Conservation (phyloP, 2,329 filamentous ascomycete genomes). For the Grosmannia clavigera region DNA sequence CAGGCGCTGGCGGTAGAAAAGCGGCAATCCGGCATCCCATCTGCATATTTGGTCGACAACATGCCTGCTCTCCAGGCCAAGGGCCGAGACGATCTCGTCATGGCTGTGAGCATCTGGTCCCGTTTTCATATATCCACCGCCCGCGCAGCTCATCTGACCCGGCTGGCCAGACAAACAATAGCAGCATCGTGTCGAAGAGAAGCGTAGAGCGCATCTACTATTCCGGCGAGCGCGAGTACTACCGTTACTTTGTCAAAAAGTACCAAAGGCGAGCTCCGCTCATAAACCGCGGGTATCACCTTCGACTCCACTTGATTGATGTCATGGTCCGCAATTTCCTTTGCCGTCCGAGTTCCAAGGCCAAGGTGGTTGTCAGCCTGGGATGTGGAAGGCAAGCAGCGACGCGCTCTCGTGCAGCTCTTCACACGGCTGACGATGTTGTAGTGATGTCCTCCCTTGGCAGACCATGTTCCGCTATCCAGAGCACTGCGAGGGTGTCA, state of each 20-base stretch:
- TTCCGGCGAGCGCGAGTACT: conserved; percentile 65
- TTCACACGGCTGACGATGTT: neutral
- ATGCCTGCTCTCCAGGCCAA: conserved; percentile 2
- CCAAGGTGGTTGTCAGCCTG: conserved; percentile 70
- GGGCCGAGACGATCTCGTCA: conserved; percentile 37
- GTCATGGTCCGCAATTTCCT: conserved; percentile 63
- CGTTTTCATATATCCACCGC: neutral
- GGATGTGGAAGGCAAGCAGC: conserved; percentile 75
- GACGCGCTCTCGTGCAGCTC: neutral
- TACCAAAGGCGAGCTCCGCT: conserved; percentile 72
- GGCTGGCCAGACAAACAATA: conserved; percentile 63
- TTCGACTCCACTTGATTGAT: conserved; percentile 75
- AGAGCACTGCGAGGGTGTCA: conserved; percentile 40
- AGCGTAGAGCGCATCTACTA: conserved; percentile 87
- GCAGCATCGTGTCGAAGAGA: conserved; percentile 83
- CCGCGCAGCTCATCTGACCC: neutral
- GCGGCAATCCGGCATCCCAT: neutral
- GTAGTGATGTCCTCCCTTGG: conserved; percentile 76
- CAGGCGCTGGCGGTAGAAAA: neutral
- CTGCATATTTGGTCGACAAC: neutral
- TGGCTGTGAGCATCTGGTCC: conserved; percentile 29
- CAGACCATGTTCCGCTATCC: conserved; percentile 61
- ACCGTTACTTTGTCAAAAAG: conserved; percentile 77
- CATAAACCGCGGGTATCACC: conserved; percentile 82
- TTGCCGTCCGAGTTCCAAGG: conserved; percentile 31